These are phyloP conservation scores for Lipomyces sp. DNA, from an alignment of 805 yeast species.

Conservation along the genomic window DNA sequence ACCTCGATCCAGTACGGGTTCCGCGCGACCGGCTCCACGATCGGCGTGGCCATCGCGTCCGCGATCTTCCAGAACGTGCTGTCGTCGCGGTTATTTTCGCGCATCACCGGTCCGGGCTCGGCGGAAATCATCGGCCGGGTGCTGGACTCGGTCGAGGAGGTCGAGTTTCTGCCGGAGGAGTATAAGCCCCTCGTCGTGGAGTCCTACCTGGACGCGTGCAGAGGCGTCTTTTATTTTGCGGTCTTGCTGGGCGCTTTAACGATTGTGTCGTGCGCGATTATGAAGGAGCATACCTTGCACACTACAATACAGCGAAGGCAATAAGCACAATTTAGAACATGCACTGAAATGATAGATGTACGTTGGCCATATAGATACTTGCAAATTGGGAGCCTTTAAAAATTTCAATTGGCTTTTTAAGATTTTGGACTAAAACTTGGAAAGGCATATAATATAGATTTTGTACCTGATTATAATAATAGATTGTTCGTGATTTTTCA, in stretches of 20 bases:
- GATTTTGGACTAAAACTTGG: too few relatives aligned
- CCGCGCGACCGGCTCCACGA: constrained; percentile 80
- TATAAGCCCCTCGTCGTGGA: constrained; percentile 43
- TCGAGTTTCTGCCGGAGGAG: constrained; percentile 46
- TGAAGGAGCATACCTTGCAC: constrained; percentile 57
- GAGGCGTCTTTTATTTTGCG: constrained; percentile 49
- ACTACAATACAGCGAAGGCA: constrained; percentile 38
- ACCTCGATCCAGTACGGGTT: constrained; percentile 89
- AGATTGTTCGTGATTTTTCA: too few relatives aligned
- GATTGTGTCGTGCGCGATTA: constrained; percentile 43
- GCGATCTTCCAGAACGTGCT: constrained; percentile 60
- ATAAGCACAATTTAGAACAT: too few relatives aligned
- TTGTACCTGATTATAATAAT: too few relatives aligned
- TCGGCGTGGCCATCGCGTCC: constrained; percentile 70
- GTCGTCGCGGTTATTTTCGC: constrained; percentile 32
- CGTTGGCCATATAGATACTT: too few relatives aligned
- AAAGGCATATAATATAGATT: too few relatives aligned
- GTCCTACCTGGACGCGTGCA: constrained; percentile 51
- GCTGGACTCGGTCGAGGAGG: constrained; percentile 51
- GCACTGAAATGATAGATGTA: too few relatives aligned
- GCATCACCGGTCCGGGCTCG: constrained; percentile 34
- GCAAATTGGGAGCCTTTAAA: too few relatives aligned
- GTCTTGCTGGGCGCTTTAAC: constrained; percentile 45
- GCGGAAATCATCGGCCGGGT: constrained; percentile 41
- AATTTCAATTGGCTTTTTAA: too few relatives aligned